A percentile compares a stretch with the other conserved stretches of the same genome.
Evolutionary conservation across 257 asterid genomes (phyloP).

Genomic region (Knoxia roxburghii): DNA sequence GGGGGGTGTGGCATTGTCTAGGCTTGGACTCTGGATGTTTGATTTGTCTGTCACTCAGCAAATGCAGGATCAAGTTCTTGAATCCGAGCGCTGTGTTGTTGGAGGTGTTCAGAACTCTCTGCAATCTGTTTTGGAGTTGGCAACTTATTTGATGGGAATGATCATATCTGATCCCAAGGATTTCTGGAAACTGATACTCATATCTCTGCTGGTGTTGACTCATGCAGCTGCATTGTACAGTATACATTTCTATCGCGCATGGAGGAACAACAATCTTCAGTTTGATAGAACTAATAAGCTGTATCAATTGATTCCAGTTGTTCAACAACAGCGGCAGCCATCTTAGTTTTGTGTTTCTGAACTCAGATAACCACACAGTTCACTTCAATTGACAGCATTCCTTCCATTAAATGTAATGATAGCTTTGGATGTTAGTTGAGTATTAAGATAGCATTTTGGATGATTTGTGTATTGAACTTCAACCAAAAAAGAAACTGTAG

Average conservation of each 20-base stretch:
- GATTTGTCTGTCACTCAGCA: constrained; percentile 82
- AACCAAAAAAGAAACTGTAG: no score
- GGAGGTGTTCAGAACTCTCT: constrained; percentile 92
- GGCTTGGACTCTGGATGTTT: constrained; percentile 90
- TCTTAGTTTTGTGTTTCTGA: background rate
- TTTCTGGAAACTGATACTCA: constrained; percentile 58
- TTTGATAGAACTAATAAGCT: constrained; percentile 35
- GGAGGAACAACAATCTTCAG: constrained; percentile 58
- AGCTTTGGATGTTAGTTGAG: no score
- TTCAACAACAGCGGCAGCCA: background rate
- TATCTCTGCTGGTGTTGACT: constrained; percentile 53
- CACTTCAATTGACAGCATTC: no score
- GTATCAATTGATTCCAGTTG: constrained; percentile 6
- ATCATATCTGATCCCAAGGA: constrained; percentile 84
- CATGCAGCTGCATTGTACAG: constrained; percentile 54
- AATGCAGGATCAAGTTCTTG: constrained; percentile 84
- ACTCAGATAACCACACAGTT: no score
- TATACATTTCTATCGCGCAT: constrained; percentile 40
- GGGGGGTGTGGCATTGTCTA: constrained; percentile 79
- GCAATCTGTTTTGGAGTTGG: constrained; percentile 66
- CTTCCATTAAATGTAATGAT: no score
- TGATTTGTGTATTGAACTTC: no score
- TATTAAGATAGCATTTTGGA: no score
- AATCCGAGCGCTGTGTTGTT: constrained; percentile 68
- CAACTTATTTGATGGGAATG: constrained; percentile 75